Evolutionary conservation across 2,329 filamentous ascomycete genomes (phyloP), one percentile per base, ranked within the genome.

Genomic region (Exophiala oligosperma): DNA sequence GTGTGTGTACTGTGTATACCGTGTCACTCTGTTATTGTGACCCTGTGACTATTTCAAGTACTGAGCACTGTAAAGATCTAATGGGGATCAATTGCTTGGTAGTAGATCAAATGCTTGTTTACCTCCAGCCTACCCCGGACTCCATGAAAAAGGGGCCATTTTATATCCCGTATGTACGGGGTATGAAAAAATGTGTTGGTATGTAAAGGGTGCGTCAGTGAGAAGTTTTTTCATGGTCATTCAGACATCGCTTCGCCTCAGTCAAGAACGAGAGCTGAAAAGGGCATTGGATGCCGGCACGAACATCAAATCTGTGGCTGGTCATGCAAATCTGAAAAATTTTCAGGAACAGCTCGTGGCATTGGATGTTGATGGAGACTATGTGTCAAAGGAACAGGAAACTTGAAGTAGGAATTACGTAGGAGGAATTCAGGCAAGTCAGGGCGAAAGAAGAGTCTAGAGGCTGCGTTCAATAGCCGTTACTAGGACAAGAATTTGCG

Each of bases 351-450:
- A 32, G 28, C 47, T 50, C 41, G 49, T 9, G 23, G 44, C 46
- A 57, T 61, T 57, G 58, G 54, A 56, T 52, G 44, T 49, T 40
- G 49, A 26, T 32, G 24, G 38, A 46, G 52, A 54, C 51, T 54
- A 57, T 61, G 58, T 61, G 58, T 61, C 58, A 60, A 12, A 47
- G 35, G 50, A 49, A 47, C 57, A 29, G 32, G 46, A 44, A 12
- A 51, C 57, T 28, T 46, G 48, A 35, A 54, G 46, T 54, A 61
- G 48, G 58, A 49, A 32, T 61, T 57, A 61, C 54, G 54, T 61
- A 55, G 58, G 24, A 57, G 54, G 54, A 61, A 60, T 56, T 3
- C 40, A 29, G 14, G 26, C 4, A 17, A 17, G 17, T 17, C 32
- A 38, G 14, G 29, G 32, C 21, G n/a, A 47, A 41, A 52, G n/a